Base-by-base conservation (phyloP, 1,284 basidiomycete genomes). In the Irpex sp. region DNA sequence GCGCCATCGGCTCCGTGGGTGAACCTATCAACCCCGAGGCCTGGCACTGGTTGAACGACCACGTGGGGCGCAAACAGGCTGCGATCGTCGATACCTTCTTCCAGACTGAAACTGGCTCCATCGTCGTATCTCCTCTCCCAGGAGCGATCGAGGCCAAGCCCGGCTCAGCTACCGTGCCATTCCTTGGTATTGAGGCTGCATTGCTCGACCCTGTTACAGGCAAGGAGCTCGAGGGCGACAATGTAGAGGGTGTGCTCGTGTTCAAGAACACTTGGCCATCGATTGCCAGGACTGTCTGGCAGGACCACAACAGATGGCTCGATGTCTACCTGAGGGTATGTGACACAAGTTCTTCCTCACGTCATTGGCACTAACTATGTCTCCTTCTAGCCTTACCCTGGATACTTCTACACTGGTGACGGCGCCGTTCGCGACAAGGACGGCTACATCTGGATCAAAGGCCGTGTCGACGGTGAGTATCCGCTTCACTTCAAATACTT, bases 11-110 rank as follows among this genome's bases (percentile, higher is more conserved):
- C 39, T 89, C 85, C 63, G 97, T 99, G 60, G 97, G 97, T 60
- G 97, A 99, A 80, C 97, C 97, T 4, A 98, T 99, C 82, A 98
- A 98, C 79, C 96, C 97, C 31, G 97, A 98, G 76, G 97, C 97
- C 3, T 98, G 97, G 97, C 87, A 96, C 72, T 98, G 97, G 97
- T 98, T 97, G 81, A 93, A 94, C 76, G 94, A 98, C 72, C 87
- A 94, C 73, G 95, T 98, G 61, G 97, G 97, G 37, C 85, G 87
- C 71, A 83, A 81, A 67, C 83, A 98, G 77, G 97, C 95, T 73
- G 95, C 97, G 13, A 92, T 99, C 69, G 95, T 98, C 64, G 97
- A 98, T 77, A 95, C 94, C 0, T 96, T 91, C 80, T 96, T 93
- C 90, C 97, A 98, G 85, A 99, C 97, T 1, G 97, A 99, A 80